phyloP scores from a whole-genome alignment of 2,329 filamentous ascomycete species.

The Microascus cirrosus region DNA sequence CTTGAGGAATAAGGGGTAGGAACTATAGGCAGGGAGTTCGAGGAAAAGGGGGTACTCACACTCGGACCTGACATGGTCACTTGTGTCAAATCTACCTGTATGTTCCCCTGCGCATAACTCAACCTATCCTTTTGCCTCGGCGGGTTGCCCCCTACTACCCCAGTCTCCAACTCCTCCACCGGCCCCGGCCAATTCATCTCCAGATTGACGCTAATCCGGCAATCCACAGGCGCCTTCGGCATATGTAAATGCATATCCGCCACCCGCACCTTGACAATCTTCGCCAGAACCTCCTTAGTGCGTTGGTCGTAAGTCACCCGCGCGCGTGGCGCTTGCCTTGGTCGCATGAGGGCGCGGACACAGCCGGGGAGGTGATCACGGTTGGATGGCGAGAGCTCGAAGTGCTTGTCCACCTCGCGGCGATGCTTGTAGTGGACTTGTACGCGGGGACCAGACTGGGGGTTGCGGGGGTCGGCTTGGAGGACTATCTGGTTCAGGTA shows the following conservation, averaged over 20 bases:
- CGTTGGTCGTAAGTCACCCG: constrained; percentile 70
- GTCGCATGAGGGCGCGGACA: constrained; percentile 48
- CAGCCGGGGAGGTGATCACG: constrained; percentile 51
- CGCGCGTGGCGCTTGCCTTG: constrained; percentile 47
- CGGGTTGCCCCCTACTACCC: constrained; percentile 19
- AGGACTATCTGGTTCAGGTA: constrained; percentile 65
- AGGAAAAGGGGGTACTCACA: constrained; percentile 18
- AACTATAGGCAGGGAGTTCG: not conserved
- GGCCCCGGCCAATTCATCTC: constrained; percentile 80
- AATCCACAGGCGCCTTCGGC: constrained; percentile 70
- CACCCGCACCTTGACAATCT: constrained; percentile 86
- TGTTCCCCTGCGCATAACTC: constrained; percentile 79
- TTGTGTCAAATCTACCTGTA: constrained; percentile 88
- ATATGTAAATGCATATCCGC: constrained; percentile 81
- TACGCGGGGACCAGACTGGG: constrained; percentile 38
- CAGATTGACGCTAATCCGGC: constrained; percentile 85
- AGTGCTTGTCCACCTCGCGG: constrained; percentile 75
- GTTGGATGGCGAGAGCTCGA: constrained; percentile 54
- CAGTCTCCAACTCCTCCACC: constrained; percentile 40
- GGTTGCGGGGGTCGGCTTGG: constrained; percentile 43
- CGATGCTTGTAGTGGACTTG: constrained; percentile 72
- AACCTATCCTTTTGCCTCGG: constrained; percentile 75
- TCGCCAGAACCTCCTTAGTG: constrained; percentile 57
- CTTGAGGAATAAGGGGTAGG: not conserved
- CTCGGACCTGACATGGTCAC: constrained; percentile 45